Evolutionary conservation across 2,329 filamentous ascomycete species (phyloP), one percentile per base, ranked within the genome.

Genomic region (Fusarium robinianum): DNA sequence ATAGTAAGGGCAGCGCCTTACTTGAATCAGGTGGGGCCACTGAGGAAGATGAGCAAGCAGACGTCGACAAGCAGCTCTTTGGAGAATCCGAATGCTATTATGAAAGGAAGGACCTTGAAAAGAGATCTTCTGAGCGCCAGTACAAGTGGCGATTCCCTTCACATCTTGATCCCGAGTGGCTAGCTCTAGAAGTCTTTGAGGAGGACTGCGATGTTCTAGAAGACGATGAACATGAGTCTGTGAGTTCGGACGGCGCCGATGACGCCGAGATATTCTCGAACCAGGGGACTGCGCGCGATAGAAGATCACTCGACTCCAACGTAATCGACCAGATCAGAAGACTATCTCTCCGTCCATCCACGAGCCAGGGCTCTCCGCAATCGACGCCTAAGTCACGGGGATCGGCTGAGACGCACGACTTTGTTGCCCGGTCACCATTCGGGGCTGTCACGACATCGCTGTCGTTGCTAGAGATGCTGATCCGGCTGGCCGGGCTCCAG

Each of bases 81-180:
- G 43, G 41, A 29, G 61, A 46, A 55, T 64, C 41, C 3, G 16
- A 15, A 11, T 29, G 26, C 31, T 22, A 12, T 23, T 3, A n/a
- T 8, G 8, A 41, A 14, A 19, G 25, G 5, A 26, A 16, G n/a
- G 15, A 22, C 9, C n/a, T 35, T 16, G 10, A 17, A 8, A 26
- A 56, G 46, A 16, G 18, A 21, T 21, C 22, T 12, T 33, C 35
- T 29, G 41, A 24, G 11, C 35, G 35, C 2, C 34, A 41, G 16
- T 30, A 34, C n/a, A 50, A 40, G 8, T 59, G 53, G 32, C 59
- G 49, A 16, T 58, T 95, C 3, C 89, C 90, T 1, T 75, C 77
- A 2, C 86, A 90, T 47, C 73, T 96, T 0, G 91, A 96, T 56
- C 83, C 87, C 0, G 91, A 95, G 67, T 96, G 91, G 91, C 80